These are phyloP conservation scores for Anethum foeniculum DNA, from an alignment of 140 eudicot species.

Conservation along the genomic window DNA sequence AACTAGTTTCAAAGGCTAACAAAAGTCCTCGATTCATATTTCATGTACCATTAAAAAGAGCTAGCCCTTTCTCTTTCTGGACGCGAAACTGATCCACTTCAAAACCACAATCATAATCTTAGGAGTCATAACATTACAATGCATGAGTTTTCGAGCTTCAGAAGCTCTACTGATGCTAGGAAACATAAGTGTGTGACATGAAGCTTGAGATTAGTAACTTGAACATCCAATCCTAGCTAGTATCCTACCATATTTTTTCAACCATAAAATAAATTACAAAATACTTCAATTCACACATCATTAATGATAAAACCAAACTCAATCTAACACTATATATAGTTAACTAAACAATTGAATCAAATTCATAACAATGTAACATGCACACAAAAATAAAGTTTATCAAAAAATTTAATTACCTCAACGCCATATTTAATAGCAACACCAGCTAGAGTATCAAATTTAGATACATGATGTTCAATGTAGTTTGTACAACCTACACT, in stretches of 20 bases:
- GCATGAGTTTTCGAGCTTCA: no score
- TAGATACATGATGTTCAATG: conserved; percentile 60
- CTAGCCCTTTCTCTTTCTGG: no score
- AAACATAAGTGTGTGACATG: no score
- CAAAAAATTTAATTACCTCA: conserved; percentile 41
- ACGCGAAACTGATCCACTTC: no score
- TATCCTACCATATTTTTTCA: no score
- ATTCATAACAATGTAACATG: background rate
- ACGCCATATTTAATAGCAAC: conserved; percentile 95
- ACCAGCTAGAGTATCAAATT: conserved; percentile 90
- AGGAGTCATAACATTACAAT: no score
- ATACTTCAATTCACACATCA: background rate
- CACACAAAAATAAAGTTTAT: background rate
- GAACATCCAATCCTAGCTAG: no score
- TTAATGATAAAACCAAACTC: background rate
- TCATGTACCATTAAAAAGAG: background rate
- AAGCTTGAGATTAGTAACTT: background rate
- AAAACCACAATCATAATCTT: no score
- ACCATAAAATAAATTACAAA: background rate
- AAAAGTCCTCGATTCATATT: background rate
- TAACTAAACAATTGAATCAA: background rate
- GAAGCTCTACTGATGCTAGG: no score
- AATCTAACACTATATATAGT: background rate
- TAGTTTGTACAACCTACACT: conserved; percentile 35
- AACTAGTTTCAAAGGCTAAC: no score